Percentiles rank a stretch among this genome's conserved stretches.
phyloP scores from a whole-genome alignment of 768 basidiomycete genomes.

The Tylopilus cervinicoccineus region DNA sequence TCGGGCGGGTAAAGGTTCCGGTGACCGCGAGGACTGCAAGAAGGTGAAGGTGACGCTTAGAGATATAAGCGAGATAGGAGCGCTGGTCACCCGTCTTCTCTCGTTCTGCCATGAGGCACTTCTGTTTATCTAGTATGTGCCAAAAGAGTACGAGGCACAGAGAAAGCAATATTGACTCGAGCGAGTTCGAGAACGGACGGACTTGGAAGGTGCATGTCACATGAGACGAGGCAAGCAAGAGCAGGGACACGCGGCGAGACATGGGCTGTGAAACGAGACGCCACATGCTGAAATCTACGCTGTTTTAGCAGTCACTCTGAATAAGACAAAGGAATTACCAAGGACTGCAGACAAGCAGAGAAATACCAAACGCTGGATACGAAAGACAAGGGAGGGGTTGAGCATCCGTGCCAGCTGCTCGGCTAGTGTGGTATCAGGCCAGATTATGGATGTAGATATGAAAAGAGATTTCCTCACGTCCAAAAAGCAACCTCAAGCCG shows the following conservation, averaged over 20 bases:
- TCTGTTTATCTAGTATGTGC: conserved; percentile 10
- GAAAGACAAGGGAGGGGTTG: conserved; percentile 23
- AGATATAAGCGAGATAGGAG: neutral
- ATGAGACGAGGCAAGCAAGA: conserved; percentile 35
- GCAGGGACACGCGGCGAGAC: conserved; percentile 17
- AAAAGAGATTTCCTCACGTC: conserved; percentile 22
- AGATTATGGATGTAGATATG: neutral
- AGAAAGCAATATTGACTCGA: conserved; percentile 32
- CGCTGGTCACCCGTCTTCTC: neutral
- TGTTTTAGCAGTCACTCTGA: conserved; percentile 1
- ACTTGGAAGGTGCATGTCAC: conserved; percentile 36
- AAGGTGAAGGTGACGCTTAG: conserved; percentile 20
- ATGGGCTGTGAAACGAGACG: conserved; percentile 20
- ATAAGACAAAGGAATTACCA: conserved; percentile 21
- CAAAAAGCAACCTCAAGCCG: conserved; percentile 11
- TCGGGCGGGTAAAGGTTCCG: conserved; percentile 35
- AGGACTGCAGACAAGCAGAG: conserved; percentile 30
- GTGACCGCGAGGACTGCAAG: conserved; percentile 25
- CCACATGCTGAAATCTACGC: conserved; percentile 23
- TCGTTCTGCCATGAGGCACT: neutral
- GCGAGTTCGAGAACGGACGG: conserved; percentile 38
- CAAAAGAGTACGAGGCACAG: conserved; percentile 27
- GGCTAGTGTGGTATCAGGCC: conserved; percentile 14
- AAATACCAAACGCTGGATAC: conserved; percentile 29
- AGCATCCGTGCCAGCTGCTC: conserved; percentile 1